Evolutionary conservation across 805 yeast species (phyloP), one percentile per base, ranked within the genome.

Genomic region (Yamadazyma akitaensis): DNA sequence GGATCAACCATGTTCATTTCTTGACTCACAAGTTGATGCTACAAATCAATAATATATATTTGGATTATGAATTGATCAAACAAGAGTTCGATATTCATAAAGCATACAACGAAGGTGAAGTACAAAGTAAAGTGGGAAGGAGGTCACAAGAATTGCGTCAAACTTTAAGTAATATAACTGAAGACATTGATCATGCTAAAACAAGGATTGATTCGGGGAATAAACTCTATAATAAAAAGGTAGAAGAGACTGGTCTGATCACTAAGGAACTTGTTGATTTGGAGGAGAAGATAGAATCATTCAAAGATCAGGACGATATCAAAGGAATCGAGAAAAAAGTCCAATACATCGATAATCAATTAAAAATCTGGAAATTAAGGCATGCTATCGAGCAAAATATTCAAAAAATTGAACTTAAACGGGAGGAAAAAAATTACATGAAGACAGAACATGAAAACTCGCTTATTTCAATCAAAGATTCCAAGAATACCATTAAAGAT

Each of bases 381-480:
- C 73, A 73, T 6, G 70, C 74, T 42, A 64, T 84, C 2, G 63
- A 67, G 28, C 71, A 63, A 25, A 62, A 74, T 38, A 63, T 74
- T n/a, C 63, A 67, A 12, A 73, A 73, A 50, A 56, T 76, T 1
- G 74, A 73, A 21, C 70, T 82, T 5, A 72, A 73, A 37, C 61
- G 62, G 1, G 80, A 79, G 31, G 96, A 89, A 55, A 76, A 72
- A 39, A 77, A 70, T 42, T 90, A 86, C 62, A 84, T 83, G 80
- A 56, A 62, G 8, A 70, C 68, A 26, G 92, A 87, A 59, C 74
- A 80, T 26, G 64, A 63, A 16, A 76, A 81, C 43, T 85, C 89
- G 0, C 54, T 61, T 10, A 64, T 62, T 8, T 75, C 89, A 0
- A 70, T 76, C 0, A 51, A 53, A 11, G 84, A 79, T 14, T 73